Percentiles rank a stretch among this genome's conserved stretches.
Conservation (phyloP, 306 rosid genomes). For the Sesbania bispinosa region DNA sequence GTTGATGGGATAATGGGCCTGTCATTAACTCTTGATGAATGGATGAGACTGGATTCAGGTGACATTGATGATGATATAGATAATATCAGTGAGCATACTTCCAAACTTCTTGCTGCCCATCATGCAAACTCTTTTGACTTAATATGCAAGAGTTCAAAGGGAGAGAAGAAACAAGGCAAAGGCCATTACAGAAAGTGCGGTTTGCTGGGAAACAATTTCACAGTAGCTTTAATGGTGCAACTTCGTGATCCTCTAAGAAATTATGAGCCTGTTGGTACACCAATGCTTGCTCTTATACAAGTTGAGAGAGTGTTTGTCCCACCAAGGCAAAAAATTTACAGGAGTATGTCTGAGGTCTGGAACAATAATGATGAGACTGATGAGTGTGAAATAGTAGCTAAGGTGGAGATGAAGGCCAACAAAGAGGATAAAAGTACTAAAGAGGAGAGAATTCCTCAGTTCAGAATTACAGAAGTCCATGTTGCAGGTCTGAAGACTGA, state of each 20-base stretch:
- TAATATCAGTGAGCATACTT: constrained; percentile 72
- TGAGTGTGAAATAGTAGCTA: constrained; percentile 36
- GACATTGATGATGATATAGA: constrained; percentile 79
- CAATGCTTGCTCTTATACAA: constrained; percentile 86
- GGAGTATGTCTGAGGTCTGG: constrained; percentile 43
- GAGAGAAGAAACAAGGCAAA: constrained; percentile 61
- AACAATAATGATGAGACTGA: constrained; percentile 41
- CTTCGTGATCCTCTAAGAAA: constrained; percentile 86
- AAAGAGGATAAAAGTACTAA: constrained; percentile 41
- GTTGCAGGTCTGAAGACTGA: constrained; percentile 69
- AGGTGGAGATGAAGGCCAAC: constrained; percentile 39
- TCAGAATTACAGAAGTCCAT: constrained; percentile 72
- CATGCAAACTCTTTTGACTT: constrained; percentile 74
- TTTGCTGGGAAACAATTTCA: constrained; percentile 80
- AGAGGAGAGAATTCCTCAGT: constrained; percentile 64
- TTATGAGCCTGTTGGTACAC: constrained; percentile 83
- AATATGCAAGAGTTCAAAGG: constrained; percentile 48
- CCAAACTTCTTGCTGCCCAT: constrained; percentile 83
- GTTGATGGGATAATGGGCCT: constrained; percentile 80
- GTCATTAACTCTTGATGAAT: constrained; percentile 84
- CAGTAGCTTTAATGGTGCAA: constrained; percentile 82
- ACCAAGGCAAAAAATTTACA: constrained; percentile 68
- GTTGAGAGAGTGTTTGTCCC: constrained; percentile 85
- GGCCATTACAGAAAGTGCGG: constrained; percentile 59
- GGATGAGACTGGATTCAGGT: constrained; percentile 91